Base-by-base conservation (phyloP, 257 asterid species). In the Plantago elongata region DNA sequence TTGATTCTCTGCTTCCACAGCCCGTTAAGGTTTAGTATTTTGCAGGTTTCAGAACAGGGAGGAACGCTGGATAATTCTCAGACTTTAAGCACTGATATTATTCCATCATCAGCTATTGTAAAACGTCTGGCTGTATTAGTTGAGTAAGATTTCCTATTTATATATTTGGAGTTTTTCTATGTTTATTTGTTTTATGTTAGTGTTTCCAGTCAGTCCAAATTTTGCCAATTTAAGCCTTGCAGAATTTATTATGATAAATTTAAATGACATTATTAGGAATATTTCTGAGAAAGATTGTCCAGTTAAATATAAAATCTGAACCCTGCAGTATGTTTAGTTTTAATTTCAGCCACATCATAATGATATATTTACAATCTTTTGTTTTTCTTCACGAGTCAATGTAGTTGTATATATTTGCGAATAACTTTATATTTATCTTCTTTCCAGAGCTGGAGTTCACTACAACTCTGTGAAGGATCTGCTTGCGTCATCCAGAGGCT, bases 51-150 rank as follows among this genome's bases (percentile, higher is more conserved):
- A 65, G 84, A 81, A 67, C 74, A 56, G 34, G 77, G 76, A 76
- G 73, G 58, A 34, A 38, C 52, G 49, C 47, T 34, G 27, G 94
- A 83, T 69, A 82, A 78, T 69, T 79, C 82, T 52, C 80, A 76
- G 68, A 61, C 67, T 64, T 45, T 66, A 47, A 81, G 78, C 48
- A 63, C 72, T 58, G 88, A 83, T 72, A 69, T 83, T 58, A 83
- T 89, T 75, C 88, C 97, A 59, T 70, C 96, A 45, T 69, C 90
- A 30, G 76, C 77, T 67, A 75, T 82, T 65, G 46, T 93, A 76
- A 93, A 84, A 70, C 99, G 89, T 77, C 71, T 93, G 79, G 97
- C 96, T 71, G 77, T 87, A 47, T 96, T 95, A 66, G 18, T 89
- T 51, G 97, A 84, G 99, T 93, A 83, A 81, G 97, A 74, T 48